phyloP scores from a whole-genome alignment of 495 filamentous ascomycete genomes.

The Hypoxylon crocopeplum region DNA sequence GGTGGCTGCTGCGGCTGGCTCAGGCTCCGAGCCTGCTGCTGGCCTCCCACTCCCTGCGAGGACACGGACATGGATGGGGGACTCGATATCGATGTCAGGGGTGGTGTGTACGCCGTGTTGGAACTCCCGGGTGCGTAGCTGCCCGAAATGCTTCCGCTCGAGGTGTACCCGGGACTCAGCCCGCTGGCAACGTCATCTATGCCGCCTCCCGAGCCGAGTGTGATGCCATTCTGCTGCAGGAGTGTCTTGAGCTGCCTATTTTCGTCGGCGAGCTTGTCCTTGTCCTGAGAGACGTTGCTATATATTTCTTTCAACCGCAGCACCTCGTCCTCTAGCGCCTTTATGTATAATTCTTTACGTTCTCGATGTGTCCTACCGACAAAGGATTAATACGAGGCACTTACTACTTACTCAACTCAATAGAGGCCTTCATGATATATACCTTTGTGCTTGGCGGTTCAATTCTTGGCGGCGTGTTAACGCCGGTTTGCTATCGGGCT shows the following conservation, averaged over 20 bases:
- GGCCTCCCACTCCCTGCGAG: conserved; percentile 48
- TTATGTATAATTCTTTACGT: conserved; percentile 95
- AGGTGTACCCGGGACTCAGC: conserved; percentile 55
- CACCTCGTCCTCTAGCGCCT: conserved; percentile 88
- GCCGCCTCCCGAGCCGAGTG: conserved; percentile 42
- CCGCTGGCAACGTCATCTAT: conserved; percentile 55
- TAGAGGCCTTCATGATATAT: conserved; percentile 29
- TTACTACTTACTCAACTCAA: neutral
- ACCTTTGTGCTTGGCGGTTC: conserved; percentile 96
- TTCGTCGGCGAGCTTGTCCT: conserved; percentile 71
- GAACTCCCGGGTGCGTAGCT: conserved; percentile 53
- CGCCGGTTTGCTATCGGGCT: conserved; percentile 95
- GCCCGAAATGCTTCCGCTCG: conserved; percentile 65
- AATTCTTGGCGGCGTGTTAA: conserved; percentile 92
- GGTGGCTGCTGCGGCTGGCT: conserved; percentile 45
- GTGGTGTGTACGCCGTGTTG: conserved; percentile 52
- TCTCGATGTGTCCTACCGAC: conserved; percentile 82
- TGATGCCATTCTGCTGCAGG: conserved; percentile 74
- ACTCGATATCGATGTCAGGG: conserved; percentile 46
- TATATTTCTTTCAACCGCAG: conserved; percentile 72
- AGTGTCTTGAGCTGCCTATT: conserved; percentile 79
- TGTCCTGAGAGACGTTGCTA: conserved; percentile 67
- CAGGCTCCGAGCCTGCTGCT: conserved; percentile 40
- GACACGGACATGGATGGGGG: conserved; percentile 44
- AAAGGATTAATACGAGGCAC: conserved; percentile 12